Evolutionary conservation across 2,329 filamentous ascomycete genomes (phyloP).

Genomic region (Gnomoniopsis sp.): DNA sequence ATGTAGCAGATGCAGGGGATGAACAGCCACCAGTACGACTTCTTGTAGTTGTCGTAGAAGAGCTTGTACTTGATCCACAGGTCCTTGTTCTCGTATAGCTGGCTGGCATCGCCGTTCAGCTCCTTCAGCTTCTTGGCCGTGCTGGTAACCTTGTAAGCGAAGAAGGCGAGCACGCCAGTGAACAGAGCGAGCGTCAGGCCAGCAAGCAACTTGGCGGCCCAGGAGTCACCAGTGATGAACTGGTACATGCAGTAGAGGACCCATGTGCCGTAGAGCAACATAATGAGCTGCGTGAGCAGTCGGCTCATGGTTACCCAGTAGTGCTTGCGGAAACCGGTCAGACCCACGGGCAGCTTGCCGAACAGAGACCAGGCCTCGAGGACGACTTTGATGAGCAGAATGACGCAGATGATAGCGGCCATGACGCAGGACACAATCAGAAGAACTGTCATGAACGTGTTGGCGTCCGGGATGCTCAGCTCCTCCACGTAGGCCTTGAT

Average conservation of each 20-base stretch:
- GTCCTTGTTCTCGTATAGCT: constrained; percentile 82
- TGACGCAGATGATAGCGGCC: constrained; percentile 76
- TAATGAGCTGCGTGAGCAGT: constrained; percentile 83
- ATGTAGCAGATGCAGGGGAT: constrained; percentile 86
- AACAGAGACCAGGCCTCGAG: constrained; percentile 91
- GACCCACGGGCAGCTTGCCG: constrained; percentile 74
- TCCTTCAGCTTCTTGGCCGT: constrained; percentile 73
- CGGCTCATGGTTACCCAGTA: constrained; percentile 94
- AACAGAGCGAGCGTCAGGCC: constrained; percentile 78
- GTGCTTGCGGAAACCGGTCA: constrained; percentile 85
- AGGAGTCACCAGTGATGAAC: constrained; percentile 89
- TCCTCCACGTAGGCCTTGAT: constrained; percentile 82
- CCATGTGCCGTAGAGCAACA: constrained; percentile 93
- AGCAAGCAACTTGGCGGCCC: constrained; percentile 83
- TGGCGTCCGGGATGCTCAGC: constrained; percentile 78
- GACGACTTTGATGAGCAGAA: constrained; percentile 86
- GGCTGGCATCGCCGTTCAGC: constrained; percentile 67
- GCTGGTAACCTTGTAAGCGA: constrained; percentile 77
- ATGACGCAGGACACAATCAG: constrained; percentile 85
- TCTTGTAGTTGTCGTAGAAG: constrained; percentile 96
- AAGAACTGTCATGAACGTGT: constrained; percentile 95
- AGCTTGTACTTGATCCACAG: constrained; percentile 94
- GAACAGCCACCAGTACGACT: constrained; percentile 96
- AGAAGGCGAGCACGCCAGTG: constrained; percentile 76
- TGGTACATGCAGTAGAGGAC: constrained; percentile 95